Conservation (phyloP, 23 red algal species). For the Pyropia haitanensis region DNA sequence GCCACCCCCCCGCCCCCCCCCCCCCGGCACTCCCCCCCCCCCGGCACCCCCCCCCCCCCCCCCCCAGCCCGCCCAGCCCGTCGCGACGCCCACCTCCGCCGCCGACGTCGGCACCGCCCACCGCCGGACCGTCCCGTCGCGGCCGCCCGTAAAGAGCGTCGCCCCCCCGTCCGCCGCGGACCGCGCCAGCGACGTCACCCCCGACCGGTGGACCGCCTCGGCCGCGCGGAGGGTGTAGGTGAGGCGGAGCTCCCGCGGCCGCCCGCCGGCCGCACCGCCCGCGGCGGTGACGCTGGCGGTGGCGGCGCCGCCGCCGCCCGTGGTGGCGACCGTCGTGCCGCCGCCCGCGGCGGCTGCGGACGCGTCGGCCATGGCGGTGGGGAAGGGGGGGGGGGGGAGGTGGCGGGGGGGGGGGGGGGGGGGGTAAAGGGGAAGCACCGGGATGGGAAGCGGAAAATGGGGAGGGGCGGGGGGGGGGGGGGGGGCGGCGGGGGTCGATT, state of each 20-base stretch:
- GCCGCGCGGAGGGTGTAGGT: constrained; percentile 76
- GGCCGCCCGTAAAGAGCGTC: constrained; percentile 65
- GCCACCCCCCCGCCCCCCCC: too few relatives aligned
- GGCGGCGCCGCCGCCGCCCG: constrained; percentile 38
- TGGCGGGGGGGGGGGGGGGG: background rate
- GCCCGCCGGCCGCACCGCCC: constrained; percentile 42
- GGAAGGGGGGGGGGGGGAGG: background rate
- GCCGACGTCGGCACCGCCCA: constrained; percentile 33
- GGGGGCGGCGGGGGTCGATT: too few relatives aligned
- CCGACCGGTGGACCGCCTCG: constrained; percentile 72
- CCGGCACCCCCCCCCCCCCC: too few relatives aligned
- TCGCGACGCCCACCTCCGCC: background rate
- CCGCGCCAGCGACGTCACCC: constrained; percentile 60
- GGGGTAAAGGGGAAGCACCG: too few relatives aligned
- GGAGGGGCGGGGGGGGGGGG: too few relatives aligned
- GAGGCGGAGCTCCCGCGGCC: constrained; percentile 9
- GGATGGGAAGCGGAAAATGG: too few relatives aligned
- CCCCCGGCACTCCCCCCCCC: too few relatives aligned
- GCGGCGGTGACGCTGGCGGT: constrained; percentile 21
- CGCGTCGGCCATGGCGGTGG: background rate
- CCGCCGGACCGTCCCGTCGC: constrained; percentile 77
- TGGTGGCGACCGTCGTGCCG: background rate
- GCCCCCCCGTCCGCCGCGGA: constrained; percentile 12
- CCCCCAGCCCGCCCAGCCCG: too few relatives aligned
- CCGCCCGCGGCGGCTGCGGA: background rate